Base-by-base conservation (phyloP, 73 alveolate species). In the Chromera velia region DNA sequence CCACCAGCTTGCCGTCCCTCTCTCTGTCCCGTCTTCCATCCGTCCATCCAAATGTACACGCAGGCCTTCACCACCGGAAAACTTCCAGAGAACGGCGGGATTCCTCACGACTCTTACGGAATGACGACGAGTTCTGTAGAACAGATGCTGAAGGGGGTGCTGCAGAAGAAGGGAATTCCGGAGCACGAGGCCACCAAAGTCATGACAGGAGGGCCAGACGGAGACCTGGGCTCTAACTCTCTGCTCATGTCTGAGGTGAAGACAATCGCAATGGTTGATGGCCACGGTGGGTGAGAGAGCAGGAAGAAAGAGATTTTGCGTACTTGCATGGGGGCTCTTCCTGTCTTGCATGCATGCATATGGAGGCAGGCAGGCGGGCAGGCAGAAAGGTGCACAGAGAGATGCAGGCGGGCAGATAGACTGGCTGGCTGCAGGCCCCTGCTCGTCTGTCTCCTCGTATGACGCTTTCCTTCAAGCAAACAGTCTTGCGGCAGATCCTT, bases 151-250 rank as follows among this genome's bases (percentile, higher is more conserved):
- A 40, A 40, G 4, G 55, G 55, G 22, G 13, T 40, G 22, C 55
- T 40, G 55, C 55, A 40, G 22, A 40, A 40, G 55, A 4, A 7
- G 13, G 22, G 66, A 32, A 33, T 62, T 1, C 28, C 65, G 6
- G 84, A 77, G 72, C 47, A 48, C 40, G 1, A 67, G 45, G 68
- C 67, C 72, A 77, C 84, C 33, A 77, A 77, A 71, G 65, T 77
- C 45, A 74, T 64, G 40, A 77, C 84, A 0, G 84, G 84, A 1
- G 84, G 84, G 18, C 84, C 84, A 0, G 84, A 77, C 33, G 84
- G 84, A 7, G 84, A 77, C 45, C 40, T 77, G 62, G 84, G 84
- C 27, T 34, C 72, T 49, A 77, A 77, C 28, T 76, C 46, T 7
- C 65, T 77, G 24, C 77, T 77, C 71, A 31, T 77, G 28, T 77